Conservation (phyloP, 1,284 basidiomycete species). For the Xerocomus minutiporus region DNA sequence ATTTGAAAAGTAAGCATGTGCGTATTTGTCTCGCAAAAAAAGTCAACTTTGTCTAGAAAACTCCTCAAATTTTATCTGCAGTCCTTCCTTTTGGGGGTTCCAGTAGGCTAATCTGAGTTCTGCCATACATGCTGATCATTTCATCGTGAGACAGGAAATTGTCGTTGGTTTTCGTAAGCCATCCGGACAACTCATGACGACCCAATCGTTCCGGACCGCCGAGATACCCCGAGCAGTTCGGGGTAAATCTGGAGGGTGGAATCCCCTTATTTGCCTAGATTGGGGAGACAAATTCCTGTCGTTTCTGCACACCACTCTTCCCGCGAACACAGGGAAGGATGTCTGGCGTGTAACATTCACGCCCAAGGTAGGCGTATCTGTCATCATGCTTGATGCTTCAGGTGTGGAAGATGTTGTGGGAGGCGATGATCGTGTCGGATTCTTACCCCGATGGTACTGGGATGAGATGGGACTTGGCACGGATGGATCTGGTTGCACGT, state of each 20-base stretch:
- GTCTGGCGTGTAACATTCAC: slow-evolving; percentile 70
- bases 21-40: not conserved
- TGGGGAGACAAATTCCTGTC: slow-evolving; percentile 66
- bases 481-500: slow-evolving; percentile 4
- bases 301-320: slow-evolving; percentile 46
- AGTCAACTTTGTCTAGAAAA: slow-evolving; percentile 53
- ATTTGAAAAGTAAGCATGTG: slow-evolving; percentile 70
- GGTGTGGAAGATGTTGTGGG: slow-evolving; percentile 55
- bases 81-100: slow-evolving; percentile 88
- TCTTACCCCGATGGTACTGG: slow-evolving; percentile 70
- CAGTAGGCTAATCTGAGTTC: slow-evolving; percentile 46
- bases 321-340: slow-evolving; percentile 16
- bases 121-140: not conserved
- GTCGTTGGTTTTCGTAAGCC: slow-evolving; percentile 90
- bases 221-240: slow-evolving; percentile 72
- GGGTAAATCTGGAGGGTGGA: slow-evolving; percentile 71
- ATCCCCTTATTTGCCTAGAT: slow-evolving; percentile 69
- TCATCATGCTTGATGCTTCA: slow-evolving; percentile 41
- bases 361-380: slow-evolving; percentile 49
- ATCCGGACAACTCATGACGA: slow-evolving; percentile 58
- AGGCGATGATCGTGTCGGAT: slow-evolving; percentile 69
- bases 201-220: slow-evolving; percentile 68
- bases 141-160: slow-evolving; percentile 55
- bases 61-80: slow-evolving; percentile 95
- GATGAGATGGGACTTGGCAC: slow-evolving; percentile 33